Base-by-base conservation (phyloP, 2,329 filamentous ascomycete genomes). In the Albifimbria verrucaria region DNA sequence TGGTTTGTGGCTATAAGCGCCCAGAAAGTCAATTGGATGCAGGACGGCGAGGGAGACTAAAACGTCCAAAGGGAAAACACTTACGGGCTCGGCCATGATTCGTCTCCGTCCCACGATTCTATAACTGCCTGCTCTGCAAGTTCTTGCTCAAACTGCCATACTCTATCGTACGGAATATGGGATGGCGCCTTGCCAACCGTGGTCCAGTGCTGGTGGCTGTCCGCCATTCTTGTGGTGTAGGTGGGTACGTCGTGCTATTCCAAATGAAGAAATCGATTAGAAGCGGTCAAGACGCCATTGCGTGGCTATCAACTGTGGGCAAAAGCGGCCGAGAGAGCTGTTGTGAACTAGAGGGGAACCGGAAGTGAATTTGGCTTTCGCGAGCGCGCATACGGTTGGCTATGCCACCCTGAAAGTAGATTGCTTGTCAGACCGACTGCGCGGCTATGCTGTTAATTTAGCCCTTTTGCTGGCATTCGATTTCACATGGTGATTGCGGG, bases 1-100 rank as follows among this genome's bases (percentile, higher is more conserved):
- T 15, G 66, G 63, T 26, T 68, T 66, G 48, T 68, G 55, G 48
- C 67, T 70, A 50, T 10, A 52, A 22, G 25, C 11, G 18, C 22
- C n/a, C 23, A 20, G 44, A 25, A 18, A 18, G 22, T 24, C 18
- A 39, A 48, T 10, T 47, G 15, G 45, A 11, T n/a, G n/a, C n/a
- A n/a, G n/a, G n/a, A n/a, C n/a, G n/a, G n/a, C n/a, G n/a, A n/a
- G n/a, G n/a, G n/a, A n/a, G n/a, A n/a, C n/a, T n/a, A n/a, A n/a
- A n/a, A n/a, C n/a, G n/a, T n/a, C n/a, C n/a, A n/a, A n/a, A n/a
- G n/a, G n/a, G 17, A 28, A 21, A 43, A 41, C 44, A 61, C 68
- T 62, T 55, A 70, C 68, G 68, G 59, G 54, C 64, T 57, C 7
- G 68, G 68, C 68, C 68, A 71, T 32, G 60, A 61, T 36, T 68